A percentile compares a stretch with the other conserved stretches of the same genome.
These are phyloP conservation scores for Corymbia maculata DNA, from an alignment of 345 rosid genomes.

Conservation along the genomic window DNA sequence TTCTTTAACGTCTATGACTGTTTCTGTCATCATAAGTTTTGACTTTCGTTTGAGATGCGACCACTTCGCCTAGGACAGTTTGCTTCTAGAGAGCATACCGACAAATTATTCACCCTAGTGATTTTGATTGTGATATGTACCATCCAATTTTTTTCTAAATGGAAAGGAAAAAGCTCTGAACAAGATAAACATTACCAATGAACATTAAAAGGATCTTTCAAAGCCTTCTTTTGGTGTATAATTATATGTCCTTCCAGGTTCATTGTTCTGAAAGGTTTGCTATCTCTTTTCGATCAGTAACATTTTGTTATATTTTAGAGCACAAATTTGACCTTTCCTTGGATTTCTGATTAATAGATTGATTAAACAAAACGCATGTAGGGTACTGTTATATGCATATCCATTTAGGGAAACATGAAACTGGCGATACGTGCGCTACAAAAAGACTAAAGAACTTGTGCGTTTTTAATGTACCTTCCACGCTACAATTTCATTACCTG, in stretches of 20 bases:
- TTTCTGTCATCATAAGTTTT: background rate
- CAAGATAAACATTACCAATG: background rate
- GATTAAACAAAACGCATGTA: background rate
- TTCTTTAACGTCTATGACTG: background rate
- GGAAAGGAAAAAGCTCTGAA: background rate
- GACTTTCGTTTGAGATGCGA: background rate
- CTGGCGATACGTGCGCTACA: background rate
- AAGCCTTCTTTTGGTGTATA: background rate
- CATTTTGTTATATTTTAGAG: background rate
- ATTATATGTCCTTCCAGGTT: background rate
- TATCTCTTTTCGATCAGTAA: background rate
- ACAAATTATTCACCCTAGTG: background rate
- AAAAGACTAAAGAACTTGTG: background rate
- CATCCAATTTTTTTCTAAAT: background rate
- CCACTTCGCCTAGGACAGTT: background rate
- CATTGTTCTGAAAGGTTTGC: background rate
- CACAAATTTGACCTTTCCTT: background rate
- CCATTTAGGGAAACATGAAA: background rate
- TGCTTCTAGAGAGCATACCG: background rate
- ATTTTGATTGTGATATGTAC: background rate
- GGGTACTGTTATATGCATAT: background rate
- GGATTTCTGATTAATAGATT: background rate
- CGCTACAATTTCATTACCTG: background rate
- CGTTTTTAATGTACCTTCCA: background rate
- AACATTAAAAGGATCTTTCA: background rate